phyloP scores from a whole-genome alignment of 768 basidiomycete species.

The Dentipellis fragilis region DNA sequence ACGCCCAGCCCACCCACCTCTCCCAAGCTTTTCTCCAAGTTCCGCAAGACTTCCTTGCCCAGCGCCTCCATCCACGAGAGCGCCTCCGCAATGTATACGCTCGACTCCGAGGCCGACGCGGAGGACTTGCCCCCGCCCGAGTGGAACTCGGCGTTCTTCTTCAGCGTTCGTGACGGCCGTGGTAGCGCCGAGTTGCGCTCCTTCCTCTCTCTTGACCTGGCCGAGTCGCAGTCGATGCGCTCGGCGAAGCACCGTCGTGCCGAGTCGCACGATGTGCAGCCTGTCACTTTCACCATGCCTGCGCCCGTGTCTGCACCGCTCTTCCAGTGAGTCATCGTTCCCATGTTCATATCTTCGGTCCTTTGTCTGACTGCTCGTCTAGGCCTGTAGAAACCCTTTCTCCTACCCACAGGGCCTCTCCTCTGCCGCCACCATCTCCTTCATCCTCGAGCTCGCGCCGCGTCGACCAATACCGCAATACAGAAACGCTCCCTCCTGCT shows the following conservation, averaged over 20 bases:
- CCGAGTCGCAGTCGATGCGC: conserved; percentile 36
- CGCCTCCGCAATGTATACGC: neutral
- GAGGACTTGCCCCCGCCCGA: neutral
- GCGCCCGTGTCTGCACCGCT: no score
- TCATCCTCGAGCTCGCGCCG: conserved; percentile 7
- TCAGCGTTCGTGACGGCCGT: neutral
- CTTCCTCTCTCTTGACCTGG: conserved; percentile 62
- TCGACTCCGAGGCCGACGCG: neutral
- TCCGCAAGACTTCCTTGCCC: conserved; percentile 13
- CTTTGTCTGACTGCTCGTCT: neutral
- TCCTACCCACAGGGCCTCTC: neutral
- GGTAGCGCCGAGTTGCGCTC: conserved; percentile 28
- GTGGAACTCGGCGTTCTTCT: conserved; percentile 10
- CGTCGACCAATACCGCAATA: neutral
- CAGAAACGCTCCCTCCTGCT: no score
- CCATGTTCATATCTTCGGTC: no score
- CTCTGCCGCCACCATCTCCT: conserved; percentile 1
- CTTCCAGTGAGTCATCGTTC: no score
- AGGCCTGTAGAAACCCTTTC: neutral
- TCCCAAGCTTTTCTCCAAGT: conserved; percentile 5
- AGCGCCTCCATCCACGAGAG: neutral
- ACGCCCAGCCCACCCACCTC: conserved; percentile 5
- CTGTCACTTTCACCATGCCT: no score
- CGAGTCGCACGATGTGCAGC: neutral
- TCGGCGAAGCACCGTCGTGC: conserved; percentile 10